Conservation (phyloP, 768 basidiomycete genomes). For the Termitomyces eurrhizus region DNA sequence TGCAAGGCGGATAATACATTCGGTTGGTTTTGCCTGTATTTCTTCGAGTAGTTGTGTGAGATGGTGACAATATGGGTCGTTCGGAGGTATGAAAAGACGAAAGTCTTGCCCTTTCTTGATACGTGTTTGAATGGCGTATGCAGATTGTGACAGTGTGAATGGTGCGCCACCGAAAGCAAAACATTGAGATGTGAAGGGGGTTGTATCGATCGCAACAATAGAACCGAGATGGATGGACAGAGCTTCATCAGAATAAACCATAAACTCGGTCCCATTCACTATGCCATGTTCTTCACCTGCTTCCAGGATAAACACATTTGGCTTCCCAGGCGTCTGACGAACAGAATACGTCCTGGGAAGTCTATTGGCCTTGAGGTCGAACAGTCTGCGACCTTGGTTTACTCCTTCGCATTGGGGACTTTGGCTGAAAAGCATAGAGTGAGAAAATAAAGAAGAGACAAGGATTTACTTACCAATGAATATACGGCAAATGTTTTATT, state of each 20-base stretch:
- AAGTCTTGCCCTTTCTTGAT: not conserved
- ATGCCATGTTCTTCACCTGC: constrained; percentile 1
- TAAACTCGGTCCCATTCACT: not conserved
- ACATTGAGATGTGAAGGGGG: not conserved
- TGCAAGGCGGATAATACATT: not conserved
- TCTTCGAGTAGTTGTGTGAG: not conserved
- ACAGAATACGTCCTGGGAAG: not conserved
- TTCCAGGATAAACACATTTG: not conserved
- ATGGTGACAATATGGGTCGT: not conserved
- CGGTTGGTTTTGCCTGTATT: not conserved
- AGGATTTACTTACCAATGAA: not conserved
- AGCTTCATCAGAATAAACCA: not conserved
- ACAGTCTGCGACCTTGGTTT: not conserved
- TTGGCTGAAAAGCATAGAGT: not conserved
- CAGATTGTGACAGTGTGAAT: not conserved
- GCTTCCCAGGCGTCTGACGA: not conserved
- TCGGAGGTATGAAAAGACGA: not conserved
- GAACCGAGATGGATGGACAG: not conserved
- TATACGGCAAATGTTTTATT: not conserved
- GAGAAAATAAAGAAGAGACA: not conserved
- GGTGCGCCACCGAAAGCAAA: not conserved
- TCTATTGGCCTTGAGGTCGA: not conserved
- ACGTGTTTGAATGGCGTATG: not conserved
- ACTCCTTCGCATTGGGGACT: constrained; percentile 8
- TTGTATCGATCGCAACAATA: not conserved